These are phyloP conservation scores for Arachis hypogaea DNA, from an alignment of 306 rosid genomes.

Conservation along the genomic window DNA sequence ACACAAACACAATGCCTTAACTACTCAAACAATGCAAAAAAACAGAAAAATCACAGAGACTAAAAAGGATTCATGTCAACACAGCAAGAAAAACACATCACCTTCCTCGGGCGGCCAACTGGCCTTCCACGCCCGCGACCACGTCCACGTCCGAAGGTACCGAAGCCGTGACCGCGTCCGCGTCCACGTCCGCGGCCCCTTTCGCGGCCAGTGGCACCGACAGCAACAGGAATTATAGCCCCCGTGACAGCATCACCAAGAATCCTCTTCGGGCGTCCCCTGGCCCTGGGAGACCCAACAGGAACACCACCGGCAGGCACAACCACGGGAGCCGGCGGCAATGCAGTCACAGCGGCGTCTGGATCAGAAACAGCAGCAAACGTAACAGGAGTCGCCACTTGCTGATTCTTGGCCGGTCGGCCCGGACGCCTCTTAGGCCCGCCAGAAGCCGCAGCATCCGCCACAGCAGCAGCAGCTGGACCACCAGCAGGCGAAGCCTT, in stretches of 20 bases:
- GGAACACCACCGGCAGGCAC: not conserved
- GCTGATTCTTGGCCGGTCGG: slow-evolving; percentile 64
- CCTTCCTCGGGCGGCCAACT: slow-evolving; percentile 89
- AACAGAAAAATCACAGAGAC: not conserved
- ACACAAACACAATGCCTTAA: not conserved
- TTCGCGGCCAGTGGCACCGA: slow-evolving; percentile 9
- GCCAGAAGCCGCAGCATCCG: not conserved
- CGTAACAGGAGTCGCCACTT: slow-evolving; percentile 54
- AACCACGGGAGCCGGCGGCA: not conserved
- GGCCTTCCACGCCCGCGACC: slow-evolving; percentile 52
- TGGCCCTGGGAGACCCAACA: slow-evolving; percentile 35
- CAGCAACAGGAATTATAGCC: not conserved
- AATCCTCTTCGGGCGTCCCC: slow-evolving; percentile 73
- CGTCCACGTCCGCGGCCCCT: slow-evolving; percentile 39
- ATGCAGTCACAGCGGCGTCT: not conserved
- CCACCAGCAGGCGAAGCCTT: slow-evolving; percentile 42
- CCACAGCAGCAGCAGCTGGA: slow-evolving; percentile 35
- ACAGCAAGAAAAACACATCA: slow-evolving; percentile 14
- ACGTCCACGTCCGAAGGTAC: slow-evolving; percentile 7
- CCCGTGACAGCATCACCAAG: not conserved
- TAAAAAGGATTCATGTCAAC: not conserved
- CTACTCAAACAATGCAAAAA: not conserved
- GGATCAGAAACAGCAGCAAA: slow-evolving; percentile 41
- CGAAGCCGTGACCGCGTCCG: slow-evolving; percentile 39
- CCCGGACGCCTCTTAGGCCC: slow-evolving; percentile 64